Conservation (phyloP, 2,329 filamentous ascomycete species). For the Alternaria rosae region DNA sequence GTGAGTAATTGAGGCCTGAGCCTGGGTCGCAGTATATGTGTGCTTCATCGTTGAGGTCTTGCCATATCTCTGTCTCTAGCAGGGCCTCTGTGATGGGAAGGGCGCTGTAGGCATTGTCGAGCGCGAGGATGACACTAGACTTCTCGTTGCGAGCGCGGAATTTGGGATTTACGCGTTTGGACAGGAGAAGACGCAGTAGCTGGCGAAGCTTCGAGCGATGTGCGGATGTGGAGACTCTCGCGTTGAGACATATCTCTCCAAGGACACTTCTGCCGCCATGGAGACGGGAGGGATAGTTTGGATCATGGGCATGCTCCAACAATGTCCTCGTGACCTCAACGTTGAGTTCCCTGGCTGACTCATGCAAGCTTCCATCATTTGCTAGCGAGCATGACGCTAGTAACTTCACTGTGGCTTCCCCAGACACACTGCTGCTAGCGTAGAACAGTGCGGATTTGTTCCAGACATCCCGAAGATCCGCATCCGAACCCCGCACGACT, state of each 20-base stretch:
- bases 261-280: conserved; percentile 70
- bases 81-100: conserved; percentile 64
- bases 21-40: conserved; percentile 49
- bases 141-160: conserved; percentile 64
- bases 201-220: conserved; percentile 44
- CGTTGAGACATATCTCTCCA: conserved; percentile 68
- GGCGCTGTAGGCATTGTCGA: conserved; percentile 63
- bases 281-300: conserved; percentile 69
- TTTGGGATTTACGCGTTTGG: conserved; percentile 64
- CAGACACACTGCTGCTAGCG: conserved; percentile 61
- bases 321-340: conserved; percentile 64
- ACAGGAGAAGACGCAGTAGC: conserved; percentile 64
- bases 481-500: conserved; percentile 66
- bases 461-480: conserved; percentile 64
- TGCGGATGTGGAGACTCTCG: conserved; percentile 53
- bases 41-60: conserved; percentile 67
- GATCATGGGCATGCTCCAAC: conserved; percentile 66
- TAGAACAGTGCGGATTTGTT: conserved; percentile 68
- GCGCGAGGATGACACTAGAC: conserved; percentile 66
- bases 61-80: conserved; percentile 70
- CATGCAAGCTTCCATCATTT: conserved; percentile 73
- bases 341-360: conserved; percentile 68
- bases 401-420: conserved; percentile 43
- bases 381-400: conserved; percentile 64
- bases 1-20: conserved; percentile 66